These are phyloP conservation scores for Exophiala spinifera DNA, from an alignment of 2,329 filamentous ascomycete genomes.

Conservation along the genomic window DNA sequence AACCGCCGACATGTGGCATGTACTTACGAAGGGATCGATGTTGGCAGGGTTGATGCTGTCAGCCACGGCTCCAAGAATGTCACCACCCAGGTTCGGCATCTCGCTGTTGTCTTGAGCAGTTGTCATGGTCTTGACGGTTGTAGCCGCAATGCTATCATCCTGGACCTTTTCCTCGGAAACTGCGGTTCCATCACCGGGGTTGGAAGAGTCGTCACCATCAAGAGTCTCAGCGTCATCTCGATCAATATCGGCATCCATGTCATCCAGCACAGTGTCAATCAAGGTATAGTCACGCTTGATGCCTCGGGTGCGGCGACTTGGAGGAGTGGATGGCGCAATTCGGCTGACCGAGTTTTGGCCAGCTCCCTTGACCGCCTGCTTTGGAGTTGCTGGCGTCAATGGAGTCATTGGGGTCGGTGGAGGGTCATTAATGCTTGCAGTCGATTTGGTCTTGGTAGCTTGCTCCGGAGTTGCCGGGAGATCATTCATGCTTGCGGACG, in stretches of 20 bases:
- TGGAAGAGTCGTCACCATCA: neutral
- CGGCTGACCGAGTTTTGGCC: constrained; percentile 40
- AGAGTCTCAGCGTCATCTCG: neutral
- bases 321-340: constrained; percentile 31
- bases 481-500: neutral
- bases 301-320: constrained; percentile 21
- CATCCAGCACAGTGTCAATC: constrained; percentile 4
- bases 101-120: neutral
- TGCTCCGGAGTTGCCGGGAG: constrained; percentile 30
- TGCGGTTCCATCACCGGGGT: neutral
- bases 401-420: too few relatives aligned
- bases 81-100: neutral
- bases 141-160: neutral
- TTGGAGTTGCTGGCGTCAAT: neutral
- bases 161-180: neutral
- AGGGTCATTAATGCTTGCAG: neutral
- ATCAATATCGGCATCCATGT: constrained; percentile 8
- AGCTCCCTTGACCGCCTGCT: constrained; percentile 58
- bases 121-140: neutral
- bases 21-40: too few relatives aligned
- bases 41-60: too few relatives aligned
- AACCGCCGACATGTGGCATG: too few relatives aligned
- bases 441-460: constrained; percentile 39
- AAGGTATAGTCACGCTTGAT: constrained; percentile 20
- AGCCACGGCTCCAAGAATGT: neutral